Base-by-base conservation (phyloP, 345 rosid genomes). In the Passiflora organensis region DNA sequence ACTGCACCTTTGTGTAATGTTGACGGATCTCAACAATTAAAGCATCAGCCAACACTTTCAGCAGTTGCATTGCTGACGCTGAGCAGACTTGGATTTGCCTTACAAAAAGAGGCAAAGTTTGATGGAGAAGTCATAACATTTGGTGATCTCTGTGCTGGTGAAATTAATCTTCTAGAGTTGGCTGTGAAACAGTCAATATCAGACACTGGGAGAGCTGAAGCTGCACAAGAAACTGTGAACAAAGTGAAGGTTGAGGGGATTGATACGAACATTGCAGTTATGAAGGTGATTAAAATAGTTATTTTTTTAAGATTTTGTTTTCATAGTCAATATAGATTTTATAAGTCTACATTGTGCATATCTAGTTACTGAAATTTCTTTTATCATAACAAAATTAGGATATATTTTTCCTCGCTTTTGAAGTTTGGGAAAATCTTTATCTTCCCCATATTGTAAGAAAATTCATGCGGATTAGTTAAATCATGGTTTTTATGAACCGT, bases 191-290 rank as follows among this genome's bases (percentile, higher is more conserved):
- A 76, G 79, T 82, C 90, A 8, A 68, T 88, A 66, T 71, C 72
- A 59, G 78, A 84, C 71, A 78, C 82, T 18, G 86, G 78, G 59
- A 83, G 78, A 56, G 96, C 78, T 43, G 85, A 82, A 79, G 98
- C 96, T 75, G 98, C 98, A 50, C 93, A 81, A 66, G 98, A 91
- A 32, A 83, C 98, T 21, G 95, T 88, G 56, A 81, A 87, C 58
- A 85, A 88, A 87, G 98, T 88, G 60, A 91, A 91, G 65, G 96
- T 91, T 60, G 96, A 91, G 73, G 96, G 96, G 34, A 79, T 91
- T 38, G 98, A 91, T 71, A 91, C 90, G 44, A 91, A 88, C 74
- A 60, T 75, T 59, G 96, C 86, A 37, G 84, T 88, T 28, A 88
- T 85, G 95, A 85, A 86, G 98, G 98, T 67, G 12, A 6, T 43